Base-by-base conservation (phyloP, 768 basidiomycete species). In the Mycena rosella region DNA sequence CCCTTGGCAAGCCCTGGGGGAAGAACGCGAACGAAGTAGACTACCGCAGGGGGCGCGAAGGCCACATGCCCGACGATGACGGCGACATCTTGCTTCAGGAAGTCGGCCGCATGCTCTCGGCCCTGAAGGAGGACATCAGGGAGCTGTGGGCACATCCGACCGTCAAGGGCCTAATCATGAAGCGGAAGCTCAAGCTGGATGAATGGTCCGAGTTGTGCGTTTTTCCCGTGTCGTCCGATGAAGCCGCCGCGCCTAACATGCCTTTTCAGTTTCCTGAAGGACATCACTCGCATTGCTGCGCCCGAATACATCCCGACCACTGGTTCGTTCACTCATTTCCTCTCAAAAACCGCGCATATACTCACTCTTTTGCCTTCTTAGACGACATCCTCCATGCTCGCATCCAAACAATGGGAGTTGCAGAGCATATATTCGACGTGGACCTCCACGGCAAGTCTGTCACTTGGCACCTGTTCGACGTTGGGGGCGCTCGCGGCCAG, bases 131-230 rank as follows among this genome's bases (percentile, higher is more conserved):
- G 20, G 93, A 95, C 74, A 87, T 95, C 74, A 82, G 84, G 63
- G 84, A 88, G 60, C 83, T 96, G 24, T 95, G 94, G 93, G 81
- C 83, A 52, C 89, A 93, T 69, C 86, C 90, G 0, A 84, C 86
- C 11, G 94, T 96, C 58, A 88, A 86, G 74, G 87, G 84, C 29
- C 78, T 95, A 77, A 89, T 94, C 51, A 81, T 81, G 24, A 89
- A 86, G 73, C 84, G 93, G 63, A 88, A 89, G 64, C 78, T 95
- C 54, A 90, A 92, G 73, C 82, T 95, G 56, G 93, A 95, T 70
- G 94, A 96, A 77, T 94, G 93, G 90, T 89, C 92, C 15, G 94
- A 95, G 80, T 96, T 92, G 94, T 95, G 75, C 78, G 94, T 84
- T 30, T n/a, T 47, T 42, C 34, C 62, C 20, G 26, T 36, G 60